A percentile compares a stretch with the other conserved stretches of the same genome.
phyloP scores from a whole-genome alignment of 345 rosid genomes.

The Garcia nutans region DNA sequence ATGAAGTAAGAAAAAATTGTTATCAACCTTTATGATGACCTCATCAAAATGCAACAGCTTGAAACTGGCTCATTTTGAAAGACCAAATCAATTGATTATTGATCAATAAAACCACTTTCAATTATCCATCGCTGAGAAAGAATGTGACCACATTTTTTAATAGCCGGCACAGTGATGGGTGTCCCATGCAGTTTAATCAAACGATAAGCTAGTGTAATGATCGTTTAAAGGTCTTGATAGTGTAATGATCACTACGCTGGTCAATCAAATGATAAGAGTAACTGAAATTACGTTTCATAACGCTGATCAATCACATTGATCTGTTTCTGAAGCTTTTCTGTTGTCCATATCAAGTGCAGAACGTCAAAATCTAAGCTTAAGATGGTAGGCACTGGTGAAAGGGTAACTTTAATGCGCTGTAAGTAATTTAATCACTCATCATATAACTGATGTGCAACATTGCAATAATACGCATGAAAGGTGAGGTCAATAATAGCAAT shows the following conservation, averaged over 20 bases:
- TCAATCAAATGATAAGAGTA: neutral
- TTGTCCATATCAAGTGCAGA: slow-evolving; percentile 73
- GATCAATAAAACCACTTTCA: neutral
- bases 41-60: slow-evolving; percentile 6
- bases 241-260: neutral
- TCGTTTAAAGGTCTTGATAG: neutral
- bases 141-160: neutral
- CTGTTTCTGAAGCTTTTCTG: slow-evolving; percentile 83
- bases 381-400: slow-evolving; percentile 48
- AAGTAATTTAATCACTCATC: slow-evolving; percentile 17
- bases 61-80: neutral
- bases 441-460: neutral
- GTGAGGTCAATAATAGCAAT: neutral
- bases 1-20: slow-evolving; percentile 4
- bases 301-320: slow-evolving; percentile 64
- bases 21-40: slow-evolving; percentile 7
- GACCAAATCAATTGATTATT: neutral
- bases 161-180: neutral
- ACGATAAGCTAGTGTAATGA: neutral
- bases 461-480: neutral
- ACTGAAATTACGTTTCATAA: slow-evolving; percentile 52
- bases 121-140: slow-evolving; percentile 1
- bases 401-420: slow-evolving; percentile 83
- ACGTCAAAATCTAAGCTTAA: slow-evolving; percentile 68
- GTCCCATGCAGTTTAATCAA: slow-evolving; percentile 15